Evolutionary conservation across 306 rosid species (phyloP).

Genomic region (Leucaena leucocephala): DNA sequence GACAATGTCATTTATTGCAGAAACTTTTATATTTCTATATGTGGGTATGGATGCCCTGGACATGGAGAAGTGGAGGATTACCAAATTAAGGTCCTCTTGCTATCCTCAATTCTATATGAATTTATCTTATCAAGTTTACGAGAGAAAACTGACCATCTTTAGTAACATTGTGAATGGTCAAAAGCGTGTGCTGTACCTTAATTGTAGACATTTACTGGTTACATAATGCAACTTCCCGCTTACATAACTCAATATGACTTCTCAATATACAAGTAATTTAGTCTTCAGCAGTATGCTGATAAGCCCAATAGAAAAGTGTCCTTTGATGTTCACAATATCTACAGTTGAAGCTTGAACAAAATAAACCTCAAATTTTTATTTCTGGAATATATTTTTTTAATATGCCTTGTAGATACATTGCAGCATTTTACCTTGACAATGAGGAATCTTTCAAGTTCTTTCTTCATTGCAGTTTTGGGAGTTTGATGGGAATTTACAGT

Average conservation of each 20-base stretch:
- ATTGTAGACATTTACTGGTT: not conserved
- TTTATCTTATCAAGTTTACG: not conserved
- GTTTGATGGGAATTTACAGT: conserved; percentile 58
- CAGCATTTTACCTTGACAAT: conserved; percentile 8
- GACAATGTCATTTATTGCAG: conserved; percentile 85
- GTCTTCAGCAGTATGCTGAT: not conserved
- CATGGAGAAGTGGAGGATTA: conserved; percentile 84
- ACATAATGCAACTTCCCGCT: not conserved
- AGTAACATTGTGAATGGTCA: not conserved
- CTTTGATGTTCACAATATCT: not conserved
- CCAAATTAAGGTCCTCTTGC: conserved; percentile 63
- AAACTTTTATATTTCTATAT: conserved; percentile 86
- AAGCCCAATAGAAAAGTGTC: not conserved
- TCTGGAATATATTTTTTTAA: conserved; percentile 1
- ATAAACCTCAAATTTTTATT: not conserved
- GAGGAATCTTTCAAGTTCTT: conserved; percentile 10
- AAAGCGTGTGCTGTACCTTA: not conserved
- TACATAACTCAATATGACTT: not conserved
- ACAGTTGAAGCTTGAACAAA: not conserved
- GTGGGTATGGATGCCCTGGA: conserved; percentile 99
- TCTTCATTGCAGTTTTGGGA: conserved; percentile 56
- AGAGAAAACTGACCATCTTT: not conserved
- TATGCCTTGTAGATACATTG: conserved; percentile 12
- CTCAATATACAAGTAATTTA: not conserved
- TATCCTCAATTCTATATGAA: not conserved